These are phyloP conservation scores for Umbelopsis isabellina DNA, from an alignment of 192 early-diverging fungal species.

Conservation along the genomic window DNA sequence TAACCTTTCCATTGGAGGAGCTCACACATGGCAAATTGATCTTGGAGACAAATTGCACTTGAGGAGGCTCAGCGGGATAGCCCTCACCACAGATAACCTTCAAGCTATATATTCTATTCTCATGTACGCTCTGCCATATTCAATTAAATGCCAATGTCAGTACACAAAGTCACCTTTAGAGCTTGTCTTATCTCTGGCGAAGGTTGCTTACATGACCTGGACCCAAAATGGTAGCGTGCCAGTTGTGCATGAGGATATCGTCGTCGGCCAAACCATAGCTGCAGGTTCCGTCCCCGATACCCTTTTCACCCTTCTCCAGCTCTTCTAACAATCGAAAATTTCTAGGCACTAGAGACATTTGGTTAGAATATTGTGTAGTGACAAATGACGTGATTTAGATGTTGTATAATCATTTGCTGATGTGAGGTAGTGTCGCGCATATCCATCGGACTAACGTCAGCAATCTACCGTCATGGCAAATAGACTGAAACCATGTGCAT, in stretches of 20 bases:
- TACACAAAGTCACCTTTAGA: not conserved
- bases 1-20: slow-evolving; percentile 75
- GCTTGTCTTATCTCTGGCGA: not conserved
- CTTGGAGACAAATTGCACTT: slow-evolving; percentile 76
- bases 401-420: too few species aligned
- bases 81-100: slow-evolving; percentile 79
- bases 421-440: too few species aligned
- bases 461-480: too few species aligned
- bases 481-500: too few species aligned
- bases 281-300: slow-evolving; percentile 90
- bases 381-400: too few species aligned
- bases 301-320: slow-evolving; percentile 97
- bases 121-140: slow-evolving; percentile 78
- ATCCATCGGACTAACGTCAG: too few species aligned
- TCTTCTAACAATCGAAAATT: slow-evolving; percentile 97
- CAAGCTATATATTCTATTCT: slow-evolving; percentile 95
- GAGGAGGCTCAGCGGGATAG: slow-evolving; percentile 86
- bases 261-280: slow-evolving; percentile 89
- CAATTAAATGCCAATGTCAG: not conserved
- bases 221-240: slow-evolving; percentile 96
- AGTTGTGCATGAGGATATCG: slow-evolving; percentile 77
- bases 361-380: not conserved
- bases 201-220: slow-evolving; percentile 66
- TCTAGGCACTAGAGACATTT: slow-evolving; percentile 76
- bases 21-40: slow-evolving; percentile 91